A percentile compares a stretch with the other conserved stretches of the same genome.
Evolutionary conservation across 768 basidiomycete genomes (phyloP).

Genomic region (Daedaleopsis sinensis): DNA sequence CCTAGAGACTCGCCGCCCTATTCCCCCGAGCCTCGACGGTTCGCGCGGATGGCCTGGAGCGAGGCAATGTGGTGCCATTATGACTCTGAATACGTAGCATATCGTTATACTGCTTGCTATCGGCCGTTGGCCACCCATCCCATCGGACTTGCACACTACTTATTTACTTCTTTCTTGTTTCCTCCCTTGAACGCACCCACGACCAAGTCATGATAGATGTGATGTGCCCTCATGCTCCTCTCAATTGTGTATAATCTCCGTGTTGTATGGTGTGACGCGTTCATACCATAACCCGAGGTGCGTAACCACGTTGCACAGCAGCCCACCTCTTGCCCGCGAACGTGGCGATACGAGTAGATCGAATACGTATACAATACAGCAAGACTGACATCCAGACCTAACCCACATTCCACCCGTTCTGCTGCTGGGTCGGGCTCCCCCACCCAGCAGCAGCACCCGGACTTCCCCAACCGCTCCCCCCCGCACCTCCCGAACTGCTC

Average conservation of each 20-base stretch:
- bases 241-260: no score
- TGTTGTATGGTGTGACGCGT: no score
- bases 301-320: no score
- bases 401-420: conserved; percentile 35
- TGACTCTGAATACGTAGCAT: neutral
- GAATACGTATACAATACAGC: neutral
- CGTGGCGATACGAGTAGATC: no score
- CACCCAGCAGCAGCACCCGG: conserved; percentile 28
- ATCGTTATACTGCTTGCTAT: conserved; percentile 5
- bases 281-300: no score
- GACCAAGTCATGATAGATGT: no score
- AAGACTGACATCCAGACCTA: neutral
- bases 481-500: neutral
- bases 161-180: neutral
- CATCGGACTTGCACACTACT: neutral
- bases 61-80: neutral
- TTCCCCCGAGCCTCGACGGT: neutral
- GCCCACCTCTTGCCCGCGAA: no score
- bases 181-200: neutral
- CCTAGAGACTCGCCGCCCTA: no score
- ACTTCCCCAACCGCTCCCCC: conserved; percentile 15
- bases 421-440: conserved; percentile 31
- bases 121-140: neutral
- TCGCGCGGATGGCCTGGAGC: no score
- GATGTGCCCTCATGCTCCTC: neutral